These are phyloP conservation scores for Diplodia sapinea DNA, from an alignment of 2,329 filamentous ascomycete species.

Conservation along the genomic window DNA sequence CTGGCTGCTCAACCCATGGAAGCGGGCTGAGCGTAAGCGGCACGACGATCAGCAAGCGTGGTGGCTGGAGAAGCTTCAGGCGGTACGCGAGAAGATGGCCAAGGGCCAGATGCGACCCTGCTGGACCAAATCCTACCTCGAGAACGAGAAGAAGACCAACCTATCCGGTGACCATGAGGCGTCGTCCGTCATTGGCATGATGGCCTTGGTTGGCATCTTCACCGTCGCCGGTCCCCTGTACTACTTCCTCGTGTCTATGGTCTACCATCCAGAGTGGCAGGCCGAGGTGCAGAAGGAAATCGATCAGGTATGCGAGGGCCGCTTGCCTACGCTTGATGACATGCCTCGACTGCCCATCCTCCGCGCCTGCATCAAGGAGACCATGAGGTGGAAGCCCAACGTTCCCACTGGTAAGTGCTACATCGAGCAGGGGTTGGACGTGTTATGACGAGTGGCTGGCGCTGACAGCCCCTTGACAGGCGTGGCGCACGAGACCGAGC, in stretches of 20 bases:
- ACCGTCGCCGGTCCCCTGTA: conserved; percentile 47
- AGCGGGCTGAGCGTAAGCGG: conserved; percentile 58
- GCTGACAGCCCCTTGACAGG: conserved; percentile 33
- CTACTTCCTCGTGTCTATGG: conserved; percentile 46
- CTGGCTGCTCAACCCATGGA: conserved; percentile 60
- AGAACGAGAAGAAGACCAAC: conserved; percentile 45
- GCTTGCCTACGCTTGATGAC: conserved; percentile 59
- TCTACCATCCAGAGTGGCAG: conserved; percentile 58
- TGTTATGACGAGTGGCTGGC: background rate
- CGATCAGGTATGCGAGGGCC: conserved; percentile 57
- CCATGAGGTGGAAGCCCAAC: conserved; percentile 63
- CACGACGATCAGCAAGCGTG: conserved; percentile 61
- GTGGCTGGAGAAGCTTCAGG: conserved; percentile 57
- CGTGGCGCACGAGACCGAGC: conserved; percentile 44
- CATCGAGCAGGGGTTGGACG: background rate
- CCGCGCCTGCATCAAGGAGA: conserved; percentile 64
- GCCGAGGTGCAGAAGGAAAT: conserved; percentile 62
- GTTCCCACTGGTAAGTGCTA: conserved; percentile 48
- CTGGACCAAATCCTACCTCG: conserved; percentile 52
- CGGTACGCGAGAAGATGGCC: conserved; percentile 49
- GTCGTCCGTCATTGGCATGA: conserved; percentile 48
- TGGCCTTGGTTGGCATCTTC: conserved; percentile 49
- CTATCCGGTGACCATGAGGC: conserved; percentile 48
- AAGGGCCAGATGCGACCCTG: conserved; percentile 50
- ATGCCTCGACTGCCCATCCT: conserved; percentile 59